Base-by-base conservation (phyloP, 495 filamentous ascomycete genomes). In the Aspergillus baeticus region DNA sequence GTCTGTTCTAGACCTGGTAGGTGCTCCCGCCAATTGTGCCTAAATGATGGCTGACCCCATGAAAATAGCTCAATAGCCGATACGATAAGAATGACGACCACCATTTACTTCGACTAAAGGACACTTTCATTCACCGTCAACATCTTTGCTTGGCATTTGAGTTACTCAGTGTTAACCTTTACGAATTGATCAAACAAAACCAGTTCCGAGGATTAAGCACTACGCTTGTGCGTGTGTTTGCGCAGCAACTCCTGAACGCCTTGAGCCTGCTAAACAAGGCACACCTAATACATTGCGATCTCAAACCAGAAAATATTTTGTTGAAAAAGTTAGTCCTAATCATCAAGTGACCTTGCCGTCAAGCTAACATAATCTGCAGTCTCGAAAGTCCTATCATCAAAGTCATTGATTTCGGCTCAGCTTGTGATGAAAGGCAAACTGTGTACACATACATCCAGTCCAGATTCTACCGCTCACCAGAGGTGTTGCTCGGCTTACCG, bases 371-470 rank as follows among this genome's bases (percentile, higher is more conserved):
- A 3, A 34, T 37, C 26, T 21, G 17, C 61, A 89, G 86, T 70
- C 84, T 99, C 52, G 95, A 99, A 74, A 97, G 93, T 63, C 95
- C 95, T 2, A 98, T 99, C 53, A 99, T 99, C 83, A 99, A 99
- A 70, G 96, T 99, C 65, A 99, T 99, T 64, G 95, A 99, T 77
- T 99, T 99, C 64, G 95, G 95, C 21, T 99, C 95, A 33, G 95
- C 95, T 1, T 99, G 95, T 68, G 95, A 99, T 66, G 95, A 99
- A 71, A 83, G 95, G 33, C 95, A 99, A 65, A 99, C 95, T 0
- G 95, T 99, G 31, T 99, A 99, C 74, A 99, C 95, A 5, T 99
- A 99, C 70, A 99, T 99, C 59, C 95, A 99, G 71, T 99, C 95
- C 11, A 81, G 95, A 56, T 99, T 99, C 73, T 99, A 99, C 69